Base-by-base conservation (phyloP, 768 basidiomycete genomes). In the Auricularia auricula-judae region DNA sequence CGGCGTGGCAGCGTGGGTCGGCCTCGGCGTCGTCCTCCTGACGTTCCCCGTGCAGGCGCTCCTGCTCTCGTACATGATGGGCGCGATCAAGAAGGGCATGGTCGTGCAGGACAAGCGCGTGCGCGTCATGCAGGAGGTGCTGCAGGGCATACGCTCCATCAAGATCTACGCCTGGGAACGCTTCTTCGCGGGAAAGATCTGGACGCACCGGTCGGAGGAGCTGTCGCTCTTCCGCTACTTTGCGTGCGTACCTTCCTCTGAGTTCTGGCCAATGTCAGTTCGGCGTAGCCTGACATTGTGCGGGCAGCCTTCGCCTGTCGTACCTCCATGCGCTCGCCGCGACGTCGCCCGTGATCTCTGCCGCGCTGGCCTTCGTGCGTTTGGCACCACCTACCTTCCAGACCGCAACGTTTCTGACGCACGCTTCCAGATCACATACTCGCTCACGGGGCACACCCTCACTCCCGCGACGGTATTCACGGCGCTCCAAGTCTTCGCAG, bases 51-150 rank as follows among this genome's bases (percentile, higher is more conserved):
- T 86, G 3, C 86, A 88, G 70, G 70, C 80, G 35, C 36, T 82
- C 21, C 75, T 86, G 34, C 81, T 84, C 29, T 68, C 72, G 53
- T 74, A 80, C 53, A 81, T 87, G 76, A 81, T 84, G 69, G 69
- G 66, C 12, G 81, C 84, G 65, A 77, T 81, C 42, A 75, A 76
- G 64, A 83, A 83, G 68, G 82, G 81, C 36, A 81, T 88, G 62
- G 79, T 82, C 67, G 79, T 87, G 64, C 86, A 87, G 3, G 89
- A 91, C 68, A 76, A 77, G 60, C 81, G 88, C 14, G 83, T 89
- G 10, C 75, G 86, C 16, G 76, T 88, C 21, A 80, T 83, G 0
- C 85, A 81, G 1, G 89, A 89, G 73, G 80, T 81, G 1, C 73
- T 91, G 18, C 84, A 86, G 71, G 84, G 84, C 44, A 86, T 88